These are phyloP conservation scores for Diaporthe velutina DNA, from an alignment of 2,329 filamentous ascomycete genomes.

Conservation along the genomic window DNA sequence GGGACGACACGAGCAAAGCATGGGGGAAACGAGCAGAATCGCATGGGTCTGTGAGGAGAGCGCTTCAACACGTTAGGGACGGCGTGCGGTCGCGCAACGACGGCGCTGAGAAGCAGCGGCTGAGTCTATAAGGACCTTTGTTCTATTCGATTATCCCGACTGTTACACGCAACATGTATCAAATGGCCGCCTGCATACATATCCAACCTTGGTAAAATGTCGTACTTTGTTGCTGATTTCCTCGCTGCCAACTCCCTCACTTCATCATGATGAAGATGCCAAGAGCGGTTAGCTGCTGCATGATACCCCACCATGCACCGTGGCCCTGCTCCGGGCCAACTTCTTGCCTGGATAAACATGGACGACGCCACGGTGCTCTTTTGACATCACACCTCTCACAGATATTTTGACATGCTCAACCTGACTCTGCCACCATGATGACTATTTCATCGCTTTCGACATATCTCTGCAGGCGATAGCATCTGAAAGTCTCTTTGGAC, in stretches of 20 bases:
- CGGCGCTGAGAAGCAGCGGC: neutral
- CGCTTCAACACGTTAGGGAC: conserved; percentile 7
- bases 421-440: too few relatives aligned
- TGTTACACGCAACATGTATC: neutral
- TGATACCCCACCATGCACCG: neutral
- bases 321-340: neutral
- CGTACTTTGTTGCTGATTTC: neutral
- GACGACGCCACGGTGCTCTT: neutral
- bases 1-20: neutral
- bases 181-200: neutral
- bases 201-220: neutral
- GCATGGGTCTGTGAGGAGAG: conserved; percentile 1
- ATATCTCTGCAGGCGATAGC: neutral
- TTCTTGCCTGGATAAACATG: neutral
- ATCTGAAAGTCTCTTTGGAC: neutral
- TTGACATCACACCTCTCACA: neutral
- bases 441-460: neutral
- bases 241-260: neutral
- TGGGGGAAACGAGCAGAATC: conserved; percentile 1
- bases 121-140: neutral
- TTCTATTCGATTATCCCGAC: neutral
- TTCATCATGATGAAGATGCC: neutral
- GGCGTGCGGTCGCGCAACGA: conserved; percentile 9
- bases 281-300: conserved; percentile 1
- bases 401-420: too few relatives aligned